Evolutionary conservation across 2,329 filamentous ascomycete genomes (phyloP).

Genomic region (Colletotrichum chrysophilum): DNA sequence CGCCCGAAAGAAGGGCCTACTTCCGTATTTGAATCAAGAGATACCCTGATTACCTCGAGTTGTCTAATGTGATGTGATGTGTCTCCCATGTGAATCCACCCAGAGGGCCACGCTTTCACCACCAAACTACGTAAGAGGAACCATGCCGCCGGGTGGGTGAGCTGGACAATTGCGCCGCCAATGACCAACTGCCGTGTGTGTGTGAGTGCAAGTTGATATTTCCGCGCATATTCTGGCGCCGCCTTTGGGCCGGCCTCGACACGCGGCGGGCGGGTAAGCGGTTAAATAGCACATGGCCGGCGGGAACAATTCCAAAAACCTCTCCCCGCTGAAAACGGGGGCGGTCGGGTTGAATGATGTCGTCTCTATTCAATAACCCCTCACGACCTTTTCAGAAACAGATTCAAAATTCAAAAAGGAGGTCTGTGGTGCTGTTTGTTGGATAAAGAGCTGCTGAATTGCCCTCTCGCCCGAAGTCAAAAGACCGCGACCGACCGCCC

Average conservation of each 20-base stretch:
- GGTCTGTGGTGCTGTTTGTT: background rate
- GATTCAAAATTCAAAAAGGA: background rate
- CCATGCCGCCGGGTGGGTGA: background rate
- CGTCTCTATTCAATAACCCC: background rate
- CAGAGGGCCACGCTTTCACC: background rate
- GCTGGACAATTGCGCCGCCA: background rate
- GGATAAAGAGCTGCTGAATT: background rate
- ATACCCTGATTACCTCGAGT: background rate
- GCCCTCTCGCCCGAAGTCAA: background rate
- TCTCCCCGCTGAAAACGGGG: background rate
- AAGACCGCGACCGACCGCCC: background rate
- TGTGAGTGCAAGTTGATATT: background rate
- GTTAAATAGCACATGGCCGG: background rate
- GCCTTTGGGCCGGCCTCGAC: background rate
- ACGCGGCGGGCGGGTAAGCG: slow-evolving; percentile 11
- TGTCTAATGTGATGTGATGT: background rate
- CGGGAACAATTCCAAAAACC: background rate
- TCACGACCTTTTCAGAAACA: background rate
- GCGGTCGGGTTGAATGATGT: background rate
- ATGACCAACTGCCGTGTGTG: background rate
- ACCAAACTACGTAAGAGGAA: background rate
- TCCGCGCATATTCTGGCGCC: background rate
- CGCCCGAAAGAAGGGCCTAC: background rate
- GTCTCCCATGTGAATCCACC: background rate
- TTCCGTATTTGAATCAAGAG: background rate